phyloP scores from a whole-genome alignment of 257 asterid genomes.

The Leptodermis oblonga region DNA sequence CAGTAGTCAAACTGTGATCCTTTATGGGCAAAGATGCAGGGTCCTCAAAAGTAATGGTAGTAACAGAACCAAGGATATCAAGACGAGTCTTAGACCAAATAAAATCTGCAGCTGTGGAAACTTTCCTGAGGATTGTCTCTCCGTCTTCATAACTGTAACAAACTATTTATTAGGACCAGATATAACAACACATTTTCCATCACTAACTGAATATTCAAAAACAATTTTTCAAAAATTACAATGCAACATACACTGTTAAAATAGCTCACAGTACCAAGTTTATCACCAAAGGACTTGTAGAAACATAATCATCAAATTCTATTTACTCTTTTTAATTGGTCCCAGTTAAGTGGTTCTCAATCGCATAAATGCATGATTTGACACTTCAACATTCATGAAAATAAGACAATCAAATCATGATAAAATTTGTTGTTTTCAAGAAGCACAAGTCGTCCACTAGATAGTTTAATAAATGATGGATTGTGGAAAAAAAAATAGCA shows the following conservation, averaged over 20 bases:
- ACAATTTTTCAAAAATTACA: neutral
- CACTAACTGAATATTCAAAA: neutral
- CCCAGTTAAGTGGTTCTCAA: neutral
- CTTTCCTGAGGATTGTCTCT: conserved; percentile 64
- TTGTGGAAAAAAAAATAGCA: conserved; percentile 2
- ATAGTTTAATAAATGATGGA: neutral
- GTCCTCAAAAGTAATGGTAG: conserved; percentile 64
- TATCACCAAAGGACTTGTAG: too few relatives aligned
- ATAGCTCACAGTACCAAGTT: neutral
- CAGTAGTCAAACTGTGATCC: too few relatives aligned
- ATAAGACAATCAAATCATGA: neutral
- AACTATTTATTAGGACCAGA: neutral
- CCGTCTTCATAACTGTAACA: conserved; percentile 87
- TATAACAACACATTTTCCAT: neutral
- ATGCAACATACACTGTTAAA: neutral
- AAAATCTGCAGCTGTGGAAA: too few relatives aligned
- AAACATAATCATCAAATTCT: neutral
- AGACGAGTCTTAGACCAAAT: conserved; percentile 62
- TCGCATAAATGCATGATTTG: neutral
- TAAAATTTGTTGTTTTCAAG: neutral
- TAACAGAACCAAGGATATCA: conserved; percentile 71
- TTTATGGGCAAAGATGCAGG: too few relatives aligned
- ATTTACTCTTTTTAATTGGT: neutral
- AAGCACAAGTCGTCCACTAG: neutral
- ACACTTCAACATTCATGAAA: neutral